A percentile compares a stretch with the other conserved stretches of the same genome.
These are phyloP conservation scores for Pythium folliculosum DNA, from an alignment of 352 stramenopile species.

Conservation along the genomic window DNA sequence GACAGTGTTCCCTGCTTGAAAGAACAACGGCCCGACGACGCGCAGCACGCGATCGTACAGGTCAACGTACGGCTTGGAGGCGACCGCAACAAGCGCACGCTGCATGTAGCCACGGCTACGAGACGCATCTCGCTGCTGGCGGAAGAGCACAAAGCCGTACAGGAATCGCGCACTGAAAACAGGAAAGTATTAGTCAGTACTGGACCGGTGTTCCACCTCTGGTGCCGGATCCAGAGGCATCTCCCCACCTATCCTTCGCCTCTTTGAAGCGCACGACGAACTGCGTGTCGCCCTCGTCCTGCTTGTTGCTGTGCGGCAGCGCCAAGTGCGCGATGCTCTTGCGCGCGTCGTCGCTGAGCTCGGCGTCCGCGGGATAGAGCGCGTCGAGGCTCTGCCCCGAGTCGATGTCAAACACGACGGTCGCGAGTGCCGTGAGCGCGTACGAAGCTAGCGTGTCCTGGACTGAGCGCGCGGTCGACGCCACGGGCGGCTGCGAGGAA, in stretches of 20 bases:
- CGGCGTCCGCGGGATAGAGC: conserved; percentile 50
- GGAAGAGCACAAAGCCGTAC: conserved; percentile 86
- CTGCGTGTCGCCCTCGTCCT: conserved; percentile 85
- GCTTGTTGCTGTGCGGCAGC: conserved; percentile 87
- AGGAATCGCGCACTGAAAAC: conserved; percentile 42
- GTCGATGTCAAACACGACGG: conserved; percentile 84
- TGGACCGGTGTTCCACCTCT: neutral
- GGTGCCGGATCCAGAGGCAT: neutral
- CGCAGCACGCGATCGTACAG: conserved; percentile 75
- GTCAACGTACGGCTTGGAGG: conserved; percentile 67
- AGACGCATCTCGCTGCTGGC: conserved; percentile 73
- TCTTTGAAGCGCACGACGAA: conserved; percentile 77
- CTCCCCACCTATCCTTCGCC: conserved; percentile 32
- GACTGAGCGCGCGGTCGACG: neutral
- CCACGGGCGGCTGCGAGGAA: neutral
- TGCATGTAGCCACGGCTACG: conserved; percentile 81
- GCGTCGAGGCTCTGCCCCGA: conserved; percentile 69
- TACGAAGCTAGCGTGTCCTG: conserved; percentile 23
- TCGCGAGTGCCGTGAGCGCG: conserved; percentile 62
- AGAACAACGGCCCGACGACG: conserved; percentile 77
- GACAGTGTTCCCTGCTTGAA: conserved; percentile 66
- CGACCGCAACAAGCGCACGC: conserved; percentile 82
- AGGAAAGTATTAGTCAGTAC: neutral
- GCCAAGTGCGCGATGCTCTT: conserved; percentile 74
- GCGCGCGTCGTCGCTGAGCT: conserved; percentile 50